A percentile compares a stretch with the other conserved stretches of the same genome.
These are phyloP conservation scores for Leishmania tropica DNA, from an alignment of 208 protist genomes.

Conservation along the genomic window DNA sequence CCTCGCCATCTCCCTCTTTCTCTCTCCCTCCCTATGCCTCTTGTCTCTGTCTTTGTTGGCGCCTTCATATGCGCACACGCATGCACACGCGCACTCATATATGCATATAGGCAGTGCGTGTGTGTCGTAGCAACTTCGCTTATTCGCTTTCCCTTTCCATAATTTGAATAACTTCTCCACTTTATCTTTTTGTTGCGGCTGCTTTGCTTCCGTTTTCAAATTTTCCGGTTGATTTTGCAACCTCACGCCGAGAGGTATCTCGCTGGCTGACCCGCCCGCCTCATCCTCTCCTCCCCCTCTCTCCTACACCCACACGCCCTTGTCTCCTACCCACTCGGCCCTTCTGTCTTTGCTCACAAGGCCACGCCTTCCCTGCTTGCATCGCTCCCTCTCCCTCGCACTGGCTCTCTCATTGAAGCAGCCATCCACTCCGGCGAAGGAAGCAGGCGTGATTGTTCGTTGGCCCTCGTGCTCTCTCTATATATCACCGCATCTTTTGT, in stretches of 20 bases:
- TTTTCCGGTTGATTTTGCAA: not conserved
- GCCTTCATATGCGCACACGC: not conserved
- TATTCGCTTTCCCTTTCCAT: not conserved
- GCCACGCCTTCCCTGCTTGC: not conserved
- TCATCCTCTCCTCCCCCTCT: not conserved
- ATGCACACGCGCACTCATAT: not conserved
- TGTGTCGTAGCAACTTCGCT: not conserved
- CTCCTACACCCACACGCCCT: not conserved
- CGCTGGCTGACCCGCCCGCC: not conserved
- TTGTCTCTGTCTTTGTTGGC: not conserved
- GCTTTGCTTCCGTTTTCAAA: not conserved
- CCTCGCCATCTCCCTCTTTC: not conserved
- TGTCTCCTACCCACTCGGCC: not conserved
- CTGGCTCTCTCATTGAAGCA: not conserved
- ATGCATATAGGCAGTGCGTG: not conserved
- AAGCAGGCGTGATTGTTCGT: not conserved
- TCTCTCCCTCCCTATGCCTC: not conserved
- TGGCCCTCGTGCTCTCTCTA: not conserved
- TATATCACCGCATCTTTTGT: too few relatives aligned
- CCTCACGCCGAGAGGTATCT: not conserved
- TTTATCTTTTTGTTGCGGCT: not conserved
- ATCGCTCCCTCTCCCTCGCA: not conserved
- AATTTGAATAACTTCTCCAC: not conserved
- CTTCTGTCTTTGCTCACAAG: not conserved
- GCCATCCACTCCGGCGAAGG: not conserved